Evolutionary conservation across 805 yeast species (phyloP), one percentile per base, ranked within the genome.

Genomic region (Maudiozyma saulgeensis): DNA sequence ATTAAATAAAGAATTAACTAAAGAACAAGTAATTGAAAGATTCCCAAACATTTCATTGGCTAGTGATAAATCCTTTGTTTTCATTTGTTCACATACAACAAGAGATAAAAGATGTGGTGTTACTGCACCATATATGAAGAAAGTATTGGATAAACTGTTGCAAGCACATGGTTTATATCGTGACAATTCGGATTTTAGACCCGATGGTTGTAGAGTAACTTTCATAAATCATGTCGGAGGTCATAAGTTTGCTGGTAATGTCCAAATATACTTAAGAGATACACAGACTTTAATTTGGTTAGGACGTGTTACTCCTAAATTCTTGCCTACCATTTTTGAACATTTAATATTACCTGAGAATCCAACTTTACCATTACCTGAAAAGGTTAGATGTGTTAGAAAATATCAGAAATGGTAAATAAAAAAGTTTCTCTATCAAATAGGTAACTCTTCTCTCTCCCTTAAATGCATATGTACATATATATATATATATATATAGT

Each of bases 101-200:
- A 81, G 98, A 65, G 99, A 91, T 63, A 90, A 88, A 64, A 73
- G 91, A 53, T 91, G 99, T 68, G 97, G 96, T 45, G 73, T 88
- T 44, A 87, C 97, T 1, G 98, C 98, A 0, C 97, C 97, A 13
- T 76, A 87, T 37, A 76, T 91, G 82, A 84, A 81, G 61, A 82
- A 79, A 55, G 88, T 85, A 52, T 78, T 91, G 64, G 95, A 88
- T 43, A 63, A 75, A 8, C 78, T 84, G 55, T 70, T 91, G 41
- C 72, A 95, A 51, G 87, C 86, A 4, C 70, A 77, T 35, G 95
- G 81, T 3, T 69, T 86, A 16, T 78, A 79, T 56, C 75, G 98
- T 59, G 97, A 91, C 64, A 64, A 69, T 31, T 83, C 85, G 12
- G 97, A 90, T 64, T 75, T 73, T 45, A 75, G 89, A 48, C 80